A percentile compares a stretch with the other conserved stretches of the same genome.
Evolutionary conservation across 1,284 basidiomycete species (phyloP).

Genomic region (Marasmius tenuissimus): DNA sequence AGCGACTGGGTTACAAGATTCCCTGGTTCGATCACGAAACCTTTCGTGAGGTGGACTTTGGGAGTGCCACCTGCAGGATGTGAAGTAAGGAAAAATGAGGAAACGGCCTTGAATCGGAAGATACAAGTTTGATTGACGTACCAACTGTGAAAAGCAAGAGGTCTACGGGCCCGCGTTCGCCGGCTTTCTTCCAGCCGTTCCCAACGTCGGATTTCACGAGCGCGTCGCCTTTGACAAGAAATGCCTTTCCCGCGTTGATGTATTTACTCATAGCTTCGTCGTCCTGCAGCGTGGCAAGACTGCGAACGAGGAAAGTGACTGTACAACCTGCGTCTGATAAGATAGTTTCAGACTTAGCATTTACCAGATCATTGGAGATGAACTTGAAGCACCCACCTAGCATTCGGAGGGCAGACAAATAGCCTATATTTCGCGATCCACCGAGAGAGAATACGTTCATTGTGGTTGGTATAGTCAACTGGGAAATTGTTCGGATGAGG

Average conservation of each 20-base stretch:
- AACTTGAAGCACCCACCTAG: constrained; percentile 37
- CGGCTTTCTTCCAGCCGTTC: constrained; percentile 43
- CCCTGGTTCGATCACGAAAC: constrained; percentile 40
- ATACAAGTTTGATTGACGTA: constrained; percentile 22
- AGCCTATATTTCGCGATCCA: constrained; percentile 65
- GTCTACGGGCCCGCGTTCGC: constrained; percentile 35
- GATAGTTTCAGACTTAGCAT: neutral
- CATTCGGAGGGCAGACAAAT: constrained; percentile 49
- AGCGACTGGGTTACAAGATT: constrained; percentile 52
- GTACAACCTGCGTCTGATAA: constrained; percentile 42
- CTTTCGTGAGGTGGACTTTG: constrained; percentile 40
- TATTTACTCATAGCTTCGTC: constrained; percentile 43
- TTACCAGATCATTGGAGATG: neutral
- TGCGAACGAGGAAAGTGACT: constrained; percentile 53
- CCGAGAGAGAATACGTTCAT: constrained; percentile 50
- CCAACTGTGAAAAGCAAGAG: constrained; percentile 52
- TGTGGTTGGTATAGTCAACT: neutral
- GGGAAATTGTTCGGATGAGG: no score
- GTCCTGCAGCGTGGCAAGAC: constrained; percentile 40
- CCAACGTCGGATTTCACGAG: constrained; percentile 42
- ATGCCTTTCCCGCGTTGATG: constrained; percentile 41
- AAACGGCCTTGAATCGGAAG: neutral
- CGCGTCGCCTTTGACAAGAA: constrained; percentile 51
- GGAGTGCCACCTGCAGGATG: constrained; percentile 36
- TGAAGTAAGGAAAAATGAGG: neutral